Evolutionary conservation across 352 stramenopile genomes (phyloP), one percentile per base, ranked within the genome.

Genomic region (Phytophthora macrochlamydospora): DNA sequence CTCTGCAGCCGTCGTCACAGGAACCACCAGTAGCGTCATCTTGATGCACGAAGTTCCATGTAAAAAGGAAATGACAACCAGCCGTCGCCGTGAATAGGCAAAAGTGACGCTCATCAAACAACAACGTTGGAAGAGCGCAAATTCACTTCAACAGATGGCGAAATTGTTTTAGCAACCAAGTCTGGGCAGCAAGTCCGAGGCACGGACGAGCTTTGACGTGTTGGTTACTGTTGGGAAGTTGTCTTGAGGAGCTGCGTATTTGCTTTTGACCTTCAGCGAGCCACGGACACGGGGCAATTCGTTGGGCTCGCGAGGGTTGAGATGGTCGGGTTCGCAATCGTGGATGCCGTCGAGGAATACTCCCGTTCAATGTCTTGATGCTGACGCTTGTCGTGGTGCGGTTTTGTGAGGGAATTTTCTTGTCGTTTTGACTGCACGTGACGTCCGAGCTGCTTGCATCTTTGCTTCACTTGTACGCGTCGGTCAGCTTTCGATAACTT

Each of bases 401-500:
- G 57, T 45, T 63, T 74, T 7, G 56, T 55, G 4, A 18, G 49
- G 13, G 56, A 69, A 0, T 8, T 38, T 1, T 59, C 43, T 24
- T n/a, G 24, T 43, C 43, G 42, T 31, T 66, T 73, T n/a, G 49
- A 9, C 8, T 45, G 59, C 3, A 43, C 30, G 18, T 67, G 65
- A 18, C 59, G 12, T 14, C 60, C 56, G 30, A 79, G 46, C n/a
- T 65, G 60, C 9, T 59, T 64, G 56, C 73, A 86, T 24, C 73
- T 75, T 2, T 83, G 71, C 42, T 76, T 72, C 42, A 83, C 67
- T 42, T 83, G 78, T 24, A 68, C 55, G 7, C 83, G 61, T 14
- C 78, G 76, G 2, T 69, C 67, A 1, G 79, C 53, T 57, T 91
- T 90, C 12, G 78, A 86, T 33, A 91, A 73, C 56, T 91, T 78